Evolutionary conservation across 2,329 filamentous ascomycete species (phyloP).

Genomic region (Sporothrix curviconia): DNA sequence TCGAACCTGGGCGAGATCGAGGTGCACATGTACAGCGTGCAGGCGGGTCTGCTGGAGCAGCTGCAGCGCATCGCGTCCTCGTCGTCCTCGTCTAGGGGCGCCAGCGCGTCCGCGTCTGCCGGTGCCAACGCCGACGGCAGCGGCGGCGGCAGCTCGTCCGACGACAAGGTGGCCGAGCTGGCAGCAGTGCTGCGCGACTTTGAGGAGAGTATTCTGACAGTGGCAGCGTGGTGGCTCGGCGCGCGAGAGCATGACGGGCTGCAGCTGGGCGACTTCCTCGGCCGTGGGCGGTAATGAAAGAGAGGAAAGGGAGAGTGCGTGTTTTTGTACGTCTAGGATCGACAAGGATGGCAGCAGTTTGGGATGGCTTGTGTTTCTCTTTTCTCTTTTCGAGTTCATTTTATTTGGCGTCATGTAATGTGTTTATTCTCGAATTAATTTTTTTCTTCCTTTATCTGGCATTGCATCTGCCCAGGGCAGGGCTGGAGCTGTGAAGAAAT

Average conservation of each 20-base stretch:
- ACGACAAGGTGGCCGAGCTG: conserved; percentile 45
- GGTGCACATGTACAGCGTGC: conserved; percentile 57
- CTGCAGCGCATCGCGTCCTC: conserved; percentile 41
- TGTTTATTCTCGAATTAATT: not conserved
- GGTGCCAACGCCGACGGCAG: conserved; percentile 29
- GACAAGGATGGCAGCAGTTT: not conserved
- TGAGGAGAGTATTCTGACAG: conserved; percentile 57
- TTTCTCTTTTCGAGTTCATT: not conserved
- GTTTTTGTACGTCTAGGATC: not conserved
- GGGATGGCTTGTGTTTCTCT: not conserved
- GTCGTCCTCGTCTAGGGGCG: conserved; percentile 12
- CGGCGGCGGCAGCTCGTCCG: conserved; percentile 31
- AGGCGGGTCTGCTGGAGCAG: conserved; percentile 52
- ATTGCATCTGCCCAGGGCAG: no score
- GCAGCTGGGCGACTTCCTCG: conserved; percentile 43
- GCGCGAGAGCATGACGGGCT: conserved; percentile 56
- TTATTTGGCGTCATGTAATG: not conserved
- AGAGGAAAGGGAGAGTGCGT: not conserved
- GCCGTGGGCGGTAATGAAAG: conserved; percentile 20
- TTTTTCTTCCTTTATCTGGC: not conserved
- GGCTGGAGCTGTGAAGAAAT: no score
- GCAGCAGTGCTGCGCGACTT: conserved; percentile 57
- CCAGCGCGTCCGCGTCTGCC: not conserved
- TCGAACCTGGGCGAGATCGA: conserved; percentile 58
- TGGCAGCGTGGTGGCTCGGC: conserved; percentile 52